These are phyloP conservation scores for Nepenthes alata DNA, from an alignment of 179 eudicot species.

Conservation along the genomic window DNA sequence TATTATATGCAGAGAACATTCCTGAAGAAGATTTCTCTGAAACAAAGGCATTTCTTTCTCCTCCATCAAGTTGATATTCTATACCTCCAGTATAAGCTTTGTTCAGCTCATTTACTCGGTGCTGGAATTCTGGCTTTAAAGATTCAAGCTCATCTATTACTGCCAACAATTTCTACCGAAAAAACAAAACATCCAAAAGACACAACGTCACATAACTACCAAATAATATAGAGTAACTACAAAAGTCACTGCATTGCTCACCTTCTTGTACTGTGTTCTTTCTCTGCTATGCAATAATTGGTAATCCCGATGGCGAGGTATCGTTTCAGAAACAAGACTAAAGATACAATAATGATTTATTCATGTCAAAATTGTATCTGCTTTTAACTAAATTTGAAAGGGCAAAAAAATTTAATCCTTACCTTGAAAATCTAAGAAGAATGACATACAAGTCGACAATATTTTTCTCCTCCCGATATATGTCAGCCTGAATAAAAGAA, in stretches of 20 bases:
- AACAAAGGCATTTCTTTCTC: conserved; percentile 14
- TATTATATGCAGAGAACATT: conserved; percentile 10
- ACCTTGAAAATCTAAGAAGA: conserved; percentile 90
- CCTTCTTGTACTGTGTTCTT: conserved; percentile 27
- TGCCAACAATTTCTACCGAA: conserved; percentile 25
- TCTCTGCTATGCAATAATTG: conserved; percentile 22
- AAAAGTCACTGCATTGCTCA: conserved; percentile 4
- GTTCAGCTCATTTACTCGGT: conserved; percentile 23
- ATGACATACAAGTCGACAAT: conserved; percentile 72
- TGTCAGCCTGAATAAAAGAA: conserved; percentile 47
- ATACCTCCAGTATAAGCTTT: conserved; percentile 15
- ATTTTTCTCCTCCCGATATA: conserved; percentile 67
- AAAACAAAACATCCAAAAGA: conserved; percentile 9
- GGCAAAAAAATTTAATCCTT: conserved; percentile 1
- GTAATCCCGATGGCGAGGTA: conserved; percentile 88
- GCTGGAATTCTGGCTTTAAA: conserved; percentile 35
- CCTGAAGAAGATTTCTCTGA: conserved; percentile 16
- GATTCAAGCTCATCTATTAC: conserved; percentile 38
- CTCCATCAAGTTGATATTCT: conserved; percentile 12
- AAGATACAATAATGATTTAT: conserved; percentile 1
- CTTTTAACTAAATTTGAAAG: no score
- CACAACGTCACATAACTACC: conserved; percentile 1
- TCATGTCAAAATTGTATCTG: no score
- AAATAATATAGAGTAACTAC: conserved; percentile 1
- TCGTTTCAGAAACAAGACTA: conserved; percentile 87